Base-by-base conservation (phyloP, 2,329 filamentous ascomycete genomes). In the Nannizziopsis barbatae region DNA sequence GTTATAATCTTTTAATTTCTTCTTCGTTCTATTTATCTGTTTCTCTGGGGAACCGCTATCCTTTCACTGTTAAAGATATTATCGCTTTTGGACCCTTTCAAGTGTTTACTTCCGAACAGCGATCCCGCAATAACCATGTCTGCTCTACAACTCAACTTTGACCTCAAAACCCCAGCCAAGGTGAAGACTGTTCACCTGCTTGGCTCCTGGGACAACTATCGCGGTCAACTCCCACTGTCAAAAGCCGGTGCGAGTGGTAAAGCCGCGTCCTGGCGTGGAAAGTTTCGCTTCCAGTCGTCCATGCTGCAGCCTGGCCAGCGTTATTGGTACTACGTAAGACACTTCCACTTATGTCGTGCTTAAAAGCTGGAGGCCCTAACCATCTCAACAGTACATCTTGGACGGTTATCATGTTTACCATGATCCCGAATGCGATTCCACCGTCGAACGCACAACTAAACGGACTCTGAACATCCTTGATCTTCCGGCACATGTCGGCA, bases 381-480 rank as follows among this genome's bases (percentile, higher is more conserved):
- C 12, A 33, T 18, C 20, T 51, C 11, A 27, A 18, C 44, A 69
- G 65, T 98, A 95, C 78, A 95, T 96, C 81, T 92, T 96, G 69
- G 92, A 98, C 69, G 92, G 92, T 60, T 95, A 95, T 80, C 89
- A 95, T 70, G 84, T 94, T 67, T 89, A 89, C 53, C 90, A 96
- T 77, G 92, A 96, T 73, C 89, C 90, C 58, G 86, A 85, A 67
- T 83, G 88, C 67, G 75, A 84, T 62, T 90, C 84, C 65, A 93
- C 86, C 64, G 83, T 85, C 58, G 92, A 98, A 76, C 89, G 90
- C 65, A 96, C 89, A 68, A 96, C 92, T 50, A 87, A 89, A 72
- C 90, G 92, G 68, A 87, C 89, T 71, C 79, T 98, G 61, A 98
- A 98, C 79, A 86, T 95, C 71, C 86, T 98, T 69, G 89, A 96